Evolutionary conservation across 2,329 filamentous ascomycete species (phyloP), one percentile per base, ranked within the genome.

Genomic region (Fusarium lateritium): DNA sequence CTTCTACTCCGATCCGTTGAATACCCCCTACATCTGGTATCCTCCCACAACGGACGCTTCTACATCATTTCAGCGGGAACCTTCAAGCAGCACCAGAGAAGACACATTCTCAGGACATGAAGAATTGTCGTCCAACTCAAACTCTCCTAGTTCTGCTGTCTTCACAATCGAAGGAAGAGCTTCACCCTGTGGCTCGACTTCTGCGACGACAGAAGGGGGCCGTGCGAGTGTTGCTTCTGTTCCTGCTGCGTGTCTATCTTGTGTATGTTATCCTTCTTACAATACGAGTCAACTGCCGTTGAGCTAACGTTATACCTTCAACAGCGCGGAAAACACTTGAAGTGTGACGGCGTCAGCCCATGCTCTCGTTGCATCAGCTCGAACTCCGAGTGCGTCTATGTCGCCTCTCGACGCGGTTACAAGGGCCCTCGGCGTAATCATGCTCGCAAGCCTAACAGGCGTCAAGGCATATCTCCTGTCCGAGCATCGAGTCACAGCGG

Each of bases 361-460:
- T 94, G 92, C 79, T 85, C 86, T 46, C 88, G 92, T 55, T 94
- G 92, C 78, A 80, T 81, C 22, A 79, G 82, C 51, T 84, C 86
- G 47, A 85, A 86, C 57, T 80, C 84, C 19, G 84, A 90, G 47
- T 95, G 92, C 77, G 81, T 89, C 74, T 94, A 93, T 76, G 88
- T 93, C 49, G 89, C 91, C 44, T 94, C 91, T 39, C 89, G 92
- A 43, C 87, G 92, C 64, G 92, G 92, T 31, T 93, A 92, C 81
- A 93, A 92, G 78, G 90, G 91, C 15, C 76, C 79, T 67, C 71
- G 79, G 67, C 67, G 79, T 81, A 77, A 73, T 19, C 68, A 76
- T n/a, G 70, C 77, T 8, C 78, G 78, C 60, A 86, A 83, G 71
- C 80, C 82, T 11, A 83, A 83, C 75, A 88, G 86, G 76, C 82